These are phyloP conservation scores for Cocos nucifera DNA, from an alignment of 176 grass and related monocot genomes.

Conservation along the genomic window DNA sequence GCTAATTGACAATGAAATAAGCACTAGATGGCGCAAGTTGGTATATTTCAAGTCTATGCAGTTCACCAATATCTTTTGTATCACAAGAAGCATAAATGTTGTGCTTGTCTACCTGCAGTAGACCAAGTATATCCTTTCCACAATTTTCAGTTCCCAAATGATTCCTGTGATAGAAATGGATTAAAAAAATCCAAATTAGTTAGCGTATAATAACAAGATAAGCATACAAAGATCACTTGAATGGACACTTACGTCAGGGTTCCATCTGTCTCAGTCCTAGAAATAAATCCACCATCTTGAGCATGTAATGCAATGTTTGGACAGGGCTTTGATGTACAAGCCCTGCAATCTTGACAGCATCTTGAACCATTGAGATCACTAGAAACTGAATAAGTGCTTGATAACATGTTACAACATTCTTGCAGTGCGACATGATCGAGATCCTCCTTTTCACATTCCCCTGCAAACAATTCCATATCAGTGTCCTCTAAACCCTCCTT, in stretches of 20 bases:
- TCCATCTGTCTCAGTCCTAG: conserved; percentile 27
- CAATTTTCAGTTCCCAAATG: conserved; percentile 7
- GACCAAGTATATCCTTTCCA: conserved; percentile 26
- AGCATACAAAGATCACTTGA: conserved; percentile 4
- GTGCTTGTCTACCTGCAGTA: conserved; percentile 28
- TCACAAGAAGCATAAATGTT: conserved; percentile 1
- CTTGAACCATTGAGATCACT: neutral
- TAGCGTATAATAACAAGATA: neutral
- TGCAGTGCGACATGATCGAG: conserved; percentile 41
- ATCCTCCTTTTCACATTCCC: conserved; percentile 14
- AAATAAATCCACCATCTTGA: conserved; percentile 17
- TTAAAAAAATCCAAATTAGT: conserved; percentile 3
- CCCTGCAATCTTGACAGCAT: conserved; percentile 9
- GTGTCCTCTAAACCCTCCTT: conserved; percentile 6
- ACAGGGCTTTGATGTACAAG: neutral
- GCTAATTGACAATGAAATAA: too few relatives aligned
- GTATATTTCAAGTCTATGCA: too few relatives aligned
- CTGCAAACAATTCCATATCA: conserved; percentile 3
- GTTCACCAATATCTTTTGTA: too few relatives aligned
- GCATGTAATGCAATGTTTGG: conserved; percentile 5
- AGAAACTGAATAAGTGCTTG: conserved; percentile 17
- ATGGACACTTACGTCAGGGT: conserved; percentile 6
- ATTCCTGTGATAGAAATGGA: conserved; percentile 23
- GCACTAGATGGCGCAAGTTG: too few relatives aligned
- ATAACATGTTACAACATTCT: conserved; percentile 27